Evolutionary conservation across 805 yeast genomes (phyloP).

Genomic region (Vanderwaltozyma verrucispora): DNA sequence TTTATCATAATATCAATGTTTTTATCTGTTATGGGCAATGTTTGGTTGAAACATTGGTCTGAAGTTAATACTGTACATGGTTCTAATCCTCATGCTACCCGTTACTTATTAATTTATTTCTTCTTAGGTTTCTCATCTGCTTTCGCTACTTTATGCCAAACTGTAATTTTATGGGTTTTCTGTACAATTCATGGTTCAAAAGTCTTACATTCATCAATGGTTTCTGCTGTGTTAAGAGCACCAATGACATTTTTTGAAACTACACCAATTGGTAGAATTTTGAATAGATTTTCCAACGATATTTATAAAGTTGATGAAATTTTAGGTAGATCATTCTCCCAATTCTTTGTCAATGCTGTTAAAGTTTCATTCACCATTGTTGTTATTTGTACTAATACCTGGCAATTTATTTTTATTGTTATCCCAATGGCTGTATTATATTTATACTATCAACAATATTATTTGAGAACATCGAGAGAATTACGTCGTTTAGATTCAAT

Average conservation of each 20-base stretch:
- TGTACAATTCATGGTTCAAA: conserved; percentile 80
- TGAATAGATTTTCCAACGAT: conserved; percentile 88
- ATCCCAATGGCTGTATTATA: conserved; percentile 60
- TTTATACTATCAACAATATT: conserved; percentile 64
- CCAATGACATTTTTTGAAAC: conserved; percentile 96
- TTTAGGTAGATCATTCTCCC: conserved; percentile 57
- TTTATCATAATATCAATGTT: conserved; percentile 50
- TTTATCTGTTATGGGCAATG: conserved; percentile 56
- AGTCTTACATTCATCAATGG: conserved; percentile 66
- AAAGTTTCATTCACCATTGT: conserved; percentile 64
- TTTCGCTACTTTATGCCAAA: conserved; percentile 49
- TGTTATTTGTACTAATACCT: conserved; percentile 80
- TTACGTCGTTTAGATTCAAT: conserved; percentile 74
- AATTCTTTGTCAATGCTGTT: conserved; percentile 50
- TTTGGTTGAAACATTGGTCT: conserved; percentile 98
- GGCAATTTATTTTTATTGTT: conserved; percentile 68
- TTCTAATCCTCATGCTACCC: conserved; percentile 59
- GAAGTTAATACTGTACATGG: conserved; percentile 69
- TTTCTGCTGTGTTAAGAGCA: conserved; percentile 62
- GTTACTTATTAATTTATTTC: conserved; percentile 67
- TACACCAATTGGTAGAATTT: conserved; percentile 86
- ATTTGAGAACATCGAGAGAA: conserved; percentile 69
- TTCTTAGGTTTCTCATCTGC: conserved; percentile 64
- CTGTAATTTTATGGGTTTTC: conserved; percentile 62
- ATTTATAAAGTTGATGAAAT: conserved; percentile 79